Base-by-base conservation (phyloP, 768 basidiomycete genomes). In the Hypholoma fasciculare region DNA sequence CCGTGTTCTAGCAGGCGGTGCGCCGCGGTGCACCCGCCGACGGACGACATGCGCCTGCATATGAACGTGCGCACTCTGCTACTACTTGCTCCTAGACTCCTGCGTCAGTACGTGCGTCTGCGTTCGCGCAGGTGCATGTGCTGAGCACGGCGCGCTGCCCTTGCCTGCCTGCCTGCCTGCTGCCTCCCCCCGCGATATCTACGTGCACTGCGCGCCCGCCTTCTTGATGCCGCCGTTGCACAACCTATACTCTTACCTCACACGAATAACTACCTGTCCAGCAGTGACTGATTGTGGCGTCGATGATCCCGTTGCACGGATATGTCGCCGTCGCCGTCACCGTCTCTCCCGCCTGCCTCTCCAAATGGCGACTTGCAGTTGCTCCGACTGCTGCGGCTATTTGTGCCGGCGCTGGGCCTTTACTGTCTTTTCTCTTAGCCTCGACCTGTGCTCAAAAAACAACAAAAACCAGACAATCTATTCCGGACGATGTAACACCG, bases 1-100 rank as follows among this genome's bases (percentile, higher is more conserved):
- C 92, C 39, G 90, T 91, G 62, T 94, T 91, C 74, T 94, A 82
- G 59, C 17, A 23, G 43, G 48, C n/a, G 7, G 44, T 9, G 19
- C 27, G 58, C 44, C 17, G 16, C 20, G 7, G 23, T 14, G 48
- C 48, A 30, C 48, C 27, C 48, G 27, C 48, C 23, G 39, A 52
- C 23, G 39, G 39, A 52, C 38, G 52, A 52, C 38, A 23, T 27
- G 30, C 39, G 7, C 52, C 48, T 49, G 48, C 27, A 49, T 30
- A 34, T 30, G 20, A 17, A 12, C 7, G 23, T 49, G 48, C 27
- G n/a, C 36, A 19, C 17, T 23, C 17, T 40, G 51, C 38, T 49
- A 26, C 14, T 17, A 26, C 49, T 26, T 30, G 27, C 23, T n/a
- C 16, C 27, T 17, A 23, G 9, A 23, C 16, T 27, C 27, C 16